A percentile compares a stretch with the other conserved stretches of the same genome.
phyloP scores from a whole-genome alignment of 257 asterid species.

The Rhazya stricta region DNA sequence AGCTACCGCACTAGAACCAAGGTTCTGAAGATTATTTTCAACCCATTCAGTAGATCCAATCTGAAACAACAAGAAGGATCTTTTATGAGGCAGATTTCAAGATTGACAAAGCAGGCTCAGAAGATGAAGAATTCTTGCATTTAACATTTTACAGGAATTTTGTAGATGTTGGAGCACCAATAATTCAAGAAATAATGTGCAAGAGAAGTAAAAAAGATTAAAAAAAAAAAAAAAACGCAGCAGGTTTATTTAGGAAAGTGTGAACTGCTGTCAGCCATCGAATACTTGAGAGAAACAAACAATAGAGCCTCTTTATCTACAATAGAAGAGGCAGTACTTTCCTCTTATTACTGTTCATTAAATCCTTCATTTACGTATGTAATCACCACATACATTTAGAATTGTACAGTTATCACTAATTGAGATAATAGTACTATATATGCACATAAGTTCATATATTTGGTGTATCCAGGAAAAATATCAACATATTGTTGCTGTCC shows the following conservation, averaged over 20 bases:
- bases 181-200: neutral
- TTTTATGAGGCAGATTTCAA: neutral
- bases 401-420: neutral
- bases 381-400: neutral
- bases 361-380: neutral
- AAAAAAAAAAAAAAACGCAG: neutral
- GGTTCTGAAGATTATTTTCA: constrained; percentile 75
- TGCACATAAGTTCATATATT: neutral
- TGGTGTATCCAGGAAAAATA: neutral
- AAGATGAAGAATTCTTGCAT: neutral
- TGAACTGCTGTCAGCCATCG: neutral
- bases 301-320: neutral
- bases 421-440: too few relatives aligned
- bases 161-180: neutral
- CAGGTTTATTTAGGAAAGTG: neutral
- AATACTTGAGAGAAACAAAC: neutral
- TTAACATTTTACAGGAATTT: neutral
- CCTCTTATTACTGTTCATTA: neutral
- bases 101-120: neutral
- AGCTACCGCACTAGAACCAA: constrained; percentile 75
- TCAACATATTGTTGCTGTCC: neutral
- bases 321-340: neutral
- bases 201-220: neutral
- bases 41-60: constrained; percentile 98
- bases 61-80: constrained; percentile 35